phyloP scores from a whole-genome alignment of 257 asterid species.

The Salvia rosmarinus region DNA sequence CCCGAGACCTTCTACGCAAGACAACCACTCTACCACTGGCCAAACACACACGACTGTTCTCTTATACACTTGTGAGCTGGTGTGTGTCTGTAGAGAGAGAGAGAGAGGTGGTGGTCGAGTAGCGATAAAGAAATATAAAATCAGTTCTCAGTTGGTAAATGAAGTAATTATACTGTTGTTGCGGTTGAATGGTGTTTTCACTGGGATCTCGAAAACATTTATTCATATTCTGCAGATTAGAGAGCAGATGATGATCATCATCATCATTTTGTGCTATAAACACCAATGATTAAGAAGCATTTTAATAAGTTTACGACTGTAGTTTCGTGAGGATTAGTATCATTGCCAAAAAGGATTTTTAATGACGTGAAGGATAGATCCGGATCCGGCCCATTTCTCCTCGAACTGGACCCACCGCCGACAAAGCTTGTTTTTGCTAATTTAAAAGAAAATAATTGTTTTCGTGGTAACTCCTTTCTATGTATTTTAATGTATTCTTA shows the following conservation, averaged over 20 bases:
- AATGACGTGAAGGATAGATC: background rate
- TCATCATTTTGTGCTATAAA: background rate
- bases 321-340: background rate
- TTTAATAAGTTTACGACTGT: background rate
- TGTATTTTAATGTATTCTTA: no score
- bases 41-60: no score
- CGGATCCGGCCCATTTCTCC: slow-evolving; percentile 2
- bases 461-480: no score
- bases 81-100: background rate
- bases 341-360: background rate
- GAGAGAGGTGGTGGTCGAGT: slow-evolving; percentile 14
- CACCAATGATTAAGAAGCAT: slow-evolving; percentile 15
- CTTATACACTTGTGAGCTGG: slow-evolving; percentile 2
- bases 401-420: slow-evolving; percentile 3
- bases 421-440: background rate
- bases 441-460: no score
- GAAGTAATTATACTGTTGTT: slow-evolving; percentile 22
- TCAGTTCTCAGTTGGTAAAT: slow-evolving; percentile 29
- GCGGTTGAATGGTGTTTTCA: slow-evolving; percentile 36
- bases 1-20: no score
- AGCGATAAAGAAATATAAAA: slow-evolving; percentile 25
- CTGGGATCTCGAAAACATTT: background rate
- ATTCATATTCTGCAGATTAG: background rate
- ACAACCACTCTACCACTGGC: no score
- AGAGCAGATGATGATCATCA: background rate